Conservation (phyloP, 169 alveolate genomes). For the Eimeria maxima region DNA sequence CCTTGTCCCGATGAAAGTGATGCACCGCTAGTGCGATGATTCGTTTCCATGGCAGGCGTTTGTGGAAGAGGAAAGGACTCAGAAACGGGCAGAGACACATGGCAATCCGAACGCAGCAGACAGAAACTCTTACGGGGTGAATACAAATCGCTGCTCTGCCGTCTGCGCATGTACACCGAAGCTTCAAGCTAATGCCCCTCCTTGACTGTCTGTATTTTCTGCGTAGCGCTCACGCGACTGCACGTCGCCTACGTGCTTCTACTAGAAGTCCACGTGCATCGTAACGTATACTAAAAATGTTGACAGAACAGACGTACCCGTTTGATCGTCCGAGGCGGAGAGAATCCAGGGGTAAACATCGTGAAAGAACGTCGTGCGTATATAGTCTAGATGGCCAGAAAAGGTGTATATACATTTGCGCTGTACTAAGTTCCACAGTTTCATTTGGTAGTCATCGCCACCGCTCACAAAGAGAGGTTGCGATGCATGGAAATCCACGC, state of each 20-base stretch:
- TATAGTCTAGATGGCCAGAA: constrained; percentile 97
- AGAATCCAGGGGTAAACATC: constrained; percentile 98
- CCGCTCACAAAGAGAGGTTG: constrained; percentile 98
- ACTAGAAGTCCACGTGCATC: not conserved
- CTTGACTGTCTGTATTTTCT: not conserved
- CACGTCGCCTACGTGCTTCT: not conserved
- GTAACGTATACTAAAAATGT: not conserved
- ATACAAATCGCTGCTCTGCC: not conserved
- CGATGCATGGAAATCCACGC: constrained; percentile 96
- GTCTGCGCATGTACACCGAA: too few species aligned
- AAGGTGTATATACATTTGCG: constrained; percentile 95
- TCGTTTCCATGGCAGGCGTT: too few species aligned
- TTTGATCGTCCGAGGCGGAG: constrained; percentile 97
- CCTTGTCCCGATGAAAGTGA: not conserved
- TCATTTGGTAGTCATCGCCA: constrained; percentile 98
- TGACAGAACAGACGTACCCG: constrained; percentile 84
- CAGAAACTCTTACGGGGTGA: not conserved
- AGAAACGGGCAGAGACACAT: not conserved
- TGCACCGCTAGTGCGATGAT: too few species aligned
- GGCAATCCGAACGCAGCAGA: not conserved
- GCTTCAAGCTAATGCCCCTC: not conserved
- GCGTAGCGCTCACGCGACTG: not conserved
- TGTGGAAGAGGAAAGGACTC: not conserved
- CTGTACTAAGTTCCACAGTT: constrained; percentile 94
- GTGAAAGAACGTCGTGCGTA: constrained; percentile 97